These are phyloP conservation scores for Pseudogymnoascus sp. DNA, from an alignment of 2,329 filamentous ascomycete genomes.

Conservation along the genomic window DNA sequence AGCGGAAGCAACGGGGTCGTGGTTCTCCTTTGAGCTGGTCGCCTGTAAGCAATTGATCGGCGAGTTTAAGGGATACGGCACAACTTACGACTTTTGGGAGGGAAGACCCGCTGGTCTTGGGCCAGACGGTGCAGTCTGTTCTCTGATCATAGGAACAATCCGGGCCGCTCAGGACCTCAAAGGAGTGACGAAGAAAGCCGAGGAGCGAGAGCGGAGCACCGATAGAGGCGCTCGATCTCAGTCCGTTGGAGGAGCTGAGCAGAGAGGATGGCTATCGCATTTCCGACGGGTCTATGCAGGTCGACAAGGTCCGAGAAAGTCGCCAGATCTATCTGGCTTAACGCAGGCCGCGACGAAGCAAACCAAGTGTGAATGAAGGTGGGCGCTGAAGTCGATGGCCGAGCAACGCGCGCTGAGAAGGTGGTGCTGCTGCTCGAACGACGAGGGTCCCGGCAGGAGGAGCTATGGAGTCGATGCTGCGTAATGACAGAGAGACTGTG, in stretches of 20 bases:
- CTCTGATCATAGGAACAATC: slow-evolving; percentile 41
- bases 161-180: slow-evolving; percentile 9
- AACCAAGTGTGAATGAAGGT: background rate
- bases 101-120: slow-evolving; percentile 51
- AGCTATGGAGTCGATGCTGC: background rate
- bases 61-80: slow-evolving; percentile 14
- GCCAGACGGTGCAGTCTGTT: slow-evolving; percentile 51
- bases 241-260: slow-evolving; percentile 13
- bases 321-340: slow-evolving; percentile 4
- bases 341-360: slow-evolving; percentile 4
- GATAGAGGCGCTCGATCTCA: slow-evolving; percentile 9
- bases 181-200: background rate
- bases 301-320: background rate
- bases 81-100: slow-evolving; percentile 45
- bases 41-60: slow-evolving; percentile 16
- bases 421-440: background rate
- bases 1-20: slow-evolving; percentile 16
- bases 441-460: background rate
- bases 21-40: slow-evolving; percentile 24
- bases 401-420: slow-evolving; percentile 5
- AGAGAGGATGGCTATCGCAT: slow-evolving; percentile 11
- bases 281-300: slow-evolving; percentile 4
- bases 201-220: background rate
- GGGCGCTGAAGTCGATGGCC: slow-evolving; percentile 1
- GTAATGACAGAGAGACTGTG: background rate